Conservation (phyloP, 768 basidiomycete genomes). For the Calvatia gigantea region DNA sequence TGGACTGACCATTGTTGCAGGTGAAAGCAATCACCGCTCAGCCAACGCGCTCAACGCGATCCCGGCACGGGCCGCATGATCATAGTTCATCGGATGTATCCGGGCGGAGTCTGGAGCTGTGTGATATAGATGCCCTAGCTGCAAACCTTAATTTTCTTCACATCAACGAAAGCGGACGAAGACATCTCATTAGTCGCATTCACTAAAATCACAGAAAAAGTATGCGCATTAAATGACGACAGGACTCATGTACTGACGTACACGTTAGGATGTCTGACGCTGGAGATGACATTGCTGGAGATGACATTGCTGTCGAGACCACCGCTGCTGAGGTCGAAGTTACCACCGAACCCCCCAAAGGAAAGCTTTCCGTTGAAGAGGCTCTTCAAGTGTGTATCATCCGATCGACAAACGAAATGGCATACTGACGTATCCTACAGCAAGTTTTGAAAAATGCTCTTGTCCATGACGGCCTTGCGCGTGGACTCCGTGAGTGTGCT, state of each 20-base stretch:
- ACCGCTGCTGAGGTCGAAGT: constrained; percentile 73
- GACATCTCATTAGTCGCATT: constrained; percentile 53
- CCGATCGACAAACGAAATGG: background rate
- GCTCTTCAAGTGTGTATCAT: constrained; percentile 66
- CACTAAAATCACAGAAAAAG: constrained; percentile 35
- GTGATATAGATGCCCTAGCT: constrained; percentile 19
- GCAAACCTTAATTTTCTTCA: constrained; percentile 54
- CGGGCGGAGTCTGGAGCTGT: constrained; percentile 54
- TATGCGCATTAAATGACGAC: constrained; percentile 18
- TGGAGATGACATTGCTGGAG: constrained; percentile 88
- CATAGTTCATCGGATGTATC: constrained; percentile 32
- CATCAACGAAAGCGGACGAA: constrained; percentile 97
- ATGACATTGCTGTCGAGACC: constrained; percentile 39
- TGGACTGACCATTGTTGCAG: constrained; percentile 28
- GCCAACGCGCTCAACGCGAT: constrained; percentile 25
- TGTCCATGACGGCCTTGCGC: constrained; percentile 96
- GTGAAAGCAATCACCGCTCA: constrained; percentile 7
- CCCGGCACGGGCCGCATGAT: constrained; percentile 9
- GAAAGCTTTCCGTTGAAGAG: constrained; percentile 94
- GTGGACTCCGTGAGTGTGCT: constrained; percentile 95
- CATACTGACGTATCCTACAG: constrained; percentile 36
- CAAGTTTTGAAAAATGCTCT: constrained; percentile 99
- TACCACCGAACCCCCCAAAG: constrained; percentile 86
- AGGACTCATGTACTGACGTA: constrained; percentile 11
- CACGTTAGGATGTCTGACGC: constrained; percentile 85